Conservation (phyloP, 2,329 filamentous ascomycete species). For the Aspergillus fischeri region DNA sequence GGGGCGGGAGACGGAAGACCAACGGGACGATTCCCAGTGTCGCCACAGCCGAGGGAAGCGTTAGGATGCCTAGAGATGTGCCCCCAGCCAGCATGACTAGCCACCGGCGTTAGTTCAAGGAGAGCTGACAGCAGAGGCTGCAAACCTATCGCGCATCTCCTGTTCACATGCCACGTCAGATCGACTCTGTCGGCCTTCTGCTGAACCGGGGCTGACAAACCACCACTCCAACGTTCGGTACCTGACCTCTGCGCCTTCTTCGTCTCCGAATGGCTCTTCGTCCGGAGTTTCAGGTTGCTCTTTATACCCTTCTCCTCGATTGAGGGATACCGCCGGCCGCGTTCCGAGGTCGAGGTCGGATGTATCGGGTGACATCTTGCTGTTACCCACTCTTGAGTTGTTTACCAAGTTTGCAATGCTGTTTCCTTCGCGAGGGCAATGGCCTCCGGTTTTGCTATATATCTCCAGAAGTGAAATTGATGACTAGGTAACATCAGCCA, state of each 20-base stretch:
- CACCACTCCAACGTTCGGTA: conserved; percentile 48
- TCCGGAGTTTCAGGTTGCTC: no score
- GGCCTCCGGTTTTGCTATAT: no score
- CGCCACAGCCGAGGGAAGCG: conserved; percentile 50
- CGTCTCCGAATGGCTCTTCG: conserved; percentile 26
- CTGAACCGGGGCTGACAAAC: conserved; percentile 5
- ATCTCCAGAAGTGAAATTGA: no score
- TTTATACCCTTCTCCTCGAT: no score
- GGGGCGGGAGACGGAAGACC: conserved; percentile 3
- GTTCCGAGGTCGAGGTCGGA: no score
- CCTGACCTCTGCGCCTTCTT: conserved; percentile 38
- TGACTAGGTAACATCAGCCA: no score
- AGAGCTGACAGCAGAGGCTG: neutral
- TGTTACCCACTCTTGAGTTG: no score
- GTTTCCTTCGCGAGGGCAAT: no score
- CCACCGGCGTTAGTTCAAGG: conserved; percentile 1
- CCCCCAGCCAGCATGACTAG: conserved; percentile 54
- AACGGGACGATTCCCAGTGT: conserved; percentile 49
- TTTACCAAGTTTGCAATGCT: no score
- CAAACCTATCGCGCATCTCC: conserved; percentile 4
- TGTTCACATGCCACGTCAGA: conserved; percentile 24
- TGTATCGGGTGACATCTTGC: no score
- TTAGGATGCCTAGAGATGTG: conserved; percentile 53
- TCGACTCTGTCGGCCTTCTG: conserved; percentile 19
- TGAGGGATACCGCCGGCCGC: no score